These are phyloP conservation scores for Cadophora gregata DNA, from an alignment of 2,329 filamentous ascomycete genomes.

Conservation along the genomic window DNA sequence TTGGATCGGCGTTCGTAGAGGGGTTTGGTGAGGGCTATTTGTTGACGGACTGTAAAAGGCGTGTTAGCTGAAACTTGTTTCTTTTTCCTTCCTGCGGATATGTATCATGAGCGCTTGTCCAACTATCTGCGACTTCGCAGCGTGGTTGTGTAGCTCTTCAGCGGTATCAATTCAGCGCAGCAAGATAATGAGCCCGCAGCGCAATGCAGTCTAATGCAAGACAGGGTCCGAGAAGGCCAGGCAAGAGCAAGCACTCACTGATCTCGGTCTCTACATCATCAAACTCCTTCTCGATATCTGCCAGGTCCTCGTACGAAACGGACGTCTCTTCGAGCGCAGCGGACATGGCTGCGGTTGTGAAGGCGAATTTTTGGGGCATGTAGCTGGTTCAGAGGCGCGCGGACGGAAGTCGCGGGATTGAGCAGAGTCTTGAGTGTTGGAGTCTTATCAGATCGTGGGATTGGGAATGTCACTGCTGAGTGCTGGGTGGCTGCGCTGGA, in stretches of 20 bases:
- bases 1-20: conserved; percentile 79
- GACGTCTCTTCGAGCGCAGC: conserved; percentile 49
- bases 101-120: not conserved
- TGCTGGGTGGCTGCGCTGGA: not conserved
- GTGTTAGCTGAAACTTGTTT: conserved; percentile 25
- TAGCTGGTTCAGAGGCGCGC: conserved; percentile 7
- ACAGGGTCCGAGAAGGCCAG: not conserved
- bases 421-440: not conserved
- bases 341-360: conserved; percentile 43
- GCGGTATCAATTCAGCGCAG: not conserved
- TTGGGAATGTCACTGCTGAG: conserved; percentile 18
- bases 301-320: conserved; percentile 77
- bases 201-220: not conserved
- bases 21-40: conserved; percentile 69
- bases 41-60: conserved; percentile 67
- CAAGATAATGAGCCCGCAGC: not conserved
- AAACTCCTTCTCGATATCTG: conserved; percentile 82
- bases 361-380: conserved; percentile 41
- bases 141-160: not conserved
- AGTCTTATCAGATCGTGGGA: not conserved
- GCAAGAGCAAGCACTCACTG: conserved; percentile 55
- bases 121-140: not conserved
- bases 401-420: not conserved
- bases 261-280: conserved; percentile 83
- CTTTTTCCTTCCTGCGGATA: not conserved